These are phyloP conservation scores for Scheffersomyces stipitis DNA, from an alignment of 805 yeast species.

Conservation along the genomic window DNA sequence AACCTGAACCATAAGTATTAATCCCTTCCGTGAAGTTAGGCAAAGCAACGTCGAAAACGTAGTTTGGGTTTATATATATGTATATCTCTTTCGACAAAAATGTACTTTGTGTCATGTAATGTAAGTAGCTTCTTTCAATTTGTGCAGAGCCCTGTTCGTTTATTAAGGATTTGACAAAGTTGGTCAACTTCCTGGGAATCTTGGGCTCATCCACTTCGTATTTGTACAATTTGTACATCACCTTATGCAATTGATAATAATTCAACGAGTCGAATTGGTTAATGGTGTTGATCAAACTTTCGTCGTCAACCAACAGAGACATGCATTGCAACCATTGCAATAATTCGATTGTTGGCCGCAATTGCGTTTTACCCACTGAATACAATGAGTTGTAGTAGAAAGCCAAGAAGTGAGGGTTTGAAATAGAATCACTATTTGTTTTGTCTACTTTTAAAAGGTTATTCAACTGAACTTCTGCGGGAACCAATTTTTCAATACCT, in stretches of 20 bases:
- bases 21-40: conserved; percentile 77
- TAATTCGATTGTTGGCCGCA: conserved; percentile 73
- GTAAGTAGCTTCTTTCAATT: conserved; percentile 22
- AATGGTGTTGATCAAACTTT: conserved; percentile 55
- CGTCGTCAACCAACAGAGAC: conserved; percentile 67
- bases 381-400: conserved; percentile 67
- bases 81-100: conserved; percentile 40
- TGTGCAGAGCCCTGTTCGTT: conserved; percentile 40
- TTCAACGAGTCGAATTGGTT: conserved; percentile 57
- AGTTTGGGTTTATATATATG: conserved; percentile 52
- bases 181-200: conserved; percentile 43
- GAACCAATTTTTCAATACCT: conserved; percentile 21
- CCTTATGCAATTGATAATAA: conserved; percentile 67
- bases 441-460: conserved; percentile 24
- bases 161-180: conserved; percentile 30
- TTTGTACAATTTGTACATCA: conserved; percentile 66
- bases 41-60: conserved; percentile 55
- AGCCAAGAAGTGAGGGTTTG: conserved; percentile 48
- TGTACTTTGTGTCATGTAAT: conserved; percentile 41
- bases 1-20: conserved; percentile 73
- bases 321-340: conserved; percentile 90
- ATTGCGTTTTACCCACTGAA: conserved; percentile 62
- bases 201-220: conserved; percentile 81
- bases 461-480: conserved; percentile 11
- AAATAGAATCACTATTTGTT: conserved; percentile 16